Evolutionary conservation across 345 rosid genomes (phyloP).

Genomic region (Eutrema heterophyllum): DNA sequence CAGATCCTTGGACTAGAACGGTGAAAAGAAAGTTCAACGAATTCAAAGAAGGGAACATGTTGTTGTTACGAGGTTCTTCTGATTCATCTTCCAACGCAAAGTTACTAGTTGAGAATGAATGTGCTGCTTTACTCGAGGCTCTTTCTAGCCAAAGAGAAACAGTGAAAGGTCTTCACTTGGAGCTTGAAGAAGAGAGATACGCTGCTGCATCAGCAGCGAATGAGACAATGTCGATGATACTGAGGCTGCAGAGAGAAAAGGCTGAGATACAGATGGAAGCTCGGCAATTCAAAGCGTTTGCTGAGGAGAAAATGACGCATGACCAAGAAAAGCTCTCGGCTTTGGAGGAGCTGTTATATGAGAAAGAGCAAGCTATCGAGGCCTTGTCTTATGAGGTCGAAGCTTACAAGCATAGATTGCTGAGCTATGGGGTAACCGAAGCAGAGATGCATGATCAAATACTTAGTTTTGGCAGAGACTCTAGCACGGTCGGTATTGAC

Average conservation of each 20-base stretch:
- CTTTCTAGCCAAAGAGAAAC: slow-evolving; percentile 56
- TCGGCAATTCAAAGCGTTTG: slow-evolving; percentile 68
- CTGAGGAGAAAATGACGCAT: slow-evolving; percentile 77
- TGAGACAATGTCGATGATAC: slow-evolving; percentile 91
- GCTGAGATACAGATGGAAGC: slow-evolving; percentile 94
- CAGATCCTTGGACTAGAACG: slow-evolving; percentile 24
- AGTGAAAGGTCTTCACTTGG: slow-evolving; percentile 51
- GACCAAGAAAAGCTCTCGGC: slow-evolving; percentile 58
- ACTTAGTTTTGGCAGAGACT: slow-evolving; percentile 37
- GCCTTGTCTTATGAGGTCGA: slow-evolving; percentile 68
- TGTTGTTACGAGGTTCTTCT: slow-evolving; percentile 38
- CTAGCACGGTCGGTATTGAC: slow-evolving; percentile 39
- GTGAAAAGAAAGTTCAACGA: slow-evolving; percentile 28
- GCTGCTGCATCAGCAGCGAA: slow-evolving; percentile 83
- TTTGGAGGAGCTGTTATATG: slow-evolving; percentile 65
- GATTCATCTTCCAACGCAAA: slow-evolving; percentile 50
- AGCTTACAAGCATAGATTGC: slow-evolving; percentile 75
- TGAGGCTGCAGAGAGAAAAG: slow-evolving; percentile 92
- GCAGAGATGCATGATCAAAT: slow-evolving; percentile 60
- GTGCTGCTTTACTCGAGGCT: slow-evolving; percentile 55
- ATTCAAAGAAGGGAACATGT: slow-evolving; percentile 36
- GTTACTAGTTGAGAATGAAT: slow-evolving; percentile 65
- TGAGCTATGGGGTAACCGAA: slow-evolving; percentile 76
- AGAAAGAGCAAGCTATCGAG: slow-evolving; percentile 73
- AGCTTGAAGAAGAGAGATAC: slow-evolving; percentile 82